Percentiles rank a stretch among this genome's conserved stretches.
These are phyloP conservation scores for Lactarius trivialis DNA, from an alignment of 768 basidiomycete genomes.

Conservation along the genomic window DNA sequence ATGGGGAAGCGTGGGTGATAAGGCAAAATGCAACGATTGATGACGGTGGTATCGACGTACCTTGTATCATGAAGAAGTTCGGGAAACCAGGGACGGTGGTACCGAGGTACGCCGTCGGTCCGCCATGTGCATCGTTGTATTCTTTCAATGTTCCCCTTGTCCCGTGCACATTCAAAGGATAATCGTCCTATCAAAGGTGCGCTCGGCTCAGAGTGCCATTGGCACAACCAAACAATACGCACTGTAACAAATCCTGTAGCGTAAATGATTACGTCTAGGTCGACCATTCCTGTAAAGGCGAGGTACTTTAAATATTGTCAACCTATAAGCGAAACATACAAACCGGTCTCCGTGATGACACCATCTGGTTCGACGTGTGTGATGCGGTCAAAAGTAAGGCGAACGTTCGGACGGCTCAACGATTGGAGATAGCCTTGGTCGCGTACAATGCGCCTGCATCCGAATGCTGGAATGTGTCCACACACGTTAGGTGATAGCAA, in stretches of 20 bases:
- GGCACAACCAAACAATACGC: constrained; percentile 20
- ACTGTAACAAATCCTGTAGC: constrained; percentile 50
- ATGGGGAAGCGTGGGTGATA: neutral
- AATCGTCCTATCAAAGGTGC: constrained; percentile 5
- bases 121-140: constrained; percentile 44
- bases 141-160: constrained; percentile 35
- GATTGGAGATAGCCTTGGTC: constrained; percentile 51
- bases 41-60: neutral
- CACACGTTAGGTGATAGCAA: neutral
- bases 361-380: constrained; percentile 43
- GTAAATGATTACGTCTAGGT: constrained; percentile 50
- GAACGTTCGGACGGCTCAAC: constrained; percentile 47
- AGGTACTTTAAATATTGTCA: neutral
- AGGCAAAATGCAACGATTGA: neutral
- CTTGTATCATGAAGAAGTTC: constrained; percentile 14
- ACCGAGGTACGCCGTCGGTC: constrained; percentile 48
- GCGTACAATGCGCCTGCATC: constrained; percentile 56
- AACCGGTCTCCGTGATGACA: constrained; percentile 37
- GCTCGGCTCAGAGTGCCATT: neutral
- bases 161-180: constrained; percentile 8
- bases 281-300: constrained; percentile 30
- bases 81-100: constrained; percentile 18
- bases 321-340: neutral
- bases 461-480: constrained; percentile 34
- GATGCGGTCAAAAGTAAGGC: constrained; percentile 43